Conservation (phyloP, 164 flowering plant genomes). For the Kingdonia uniflora region DNA sequence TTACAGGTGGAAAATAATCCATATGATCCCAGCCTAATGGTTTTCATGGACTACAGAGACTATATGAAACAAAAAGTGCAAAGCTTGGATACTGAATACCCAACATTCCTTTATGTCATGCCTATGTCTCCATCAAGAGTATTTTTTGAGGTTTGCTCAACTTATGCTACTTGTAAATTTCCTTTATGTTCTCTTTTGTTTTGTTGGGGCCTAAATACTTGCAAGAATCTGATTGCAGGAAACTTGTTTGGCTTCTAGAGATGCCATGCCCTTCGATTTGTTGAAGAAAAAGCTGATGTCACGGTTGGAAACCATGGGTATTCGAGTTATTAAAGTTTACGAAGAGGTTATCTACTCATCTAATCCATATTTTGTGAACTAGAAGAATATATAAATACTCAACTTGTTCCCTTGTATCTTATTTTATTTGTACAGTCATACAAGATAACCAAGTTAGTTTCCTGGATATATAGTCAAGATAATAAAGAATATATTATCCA, state of each 20-base stretch:
- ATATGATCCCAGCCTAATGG: slow-evolving; percentile 88
- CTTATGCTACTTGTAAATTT: not conserved
- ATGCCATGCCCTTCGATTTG: slow-evolving; percentile 85
- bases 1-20: slow-evolving; percentile 89
- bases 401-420: no score
- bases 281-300: slow-evolving; percentile 74
- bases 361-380: no score
- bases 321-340: slow-evolving; percentile 53
- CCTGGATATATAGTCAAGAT: no score
- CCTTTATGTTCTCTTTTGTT: not conserved
- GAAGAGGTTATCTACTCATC: slow-evolving; percentile 65
- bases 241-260: slow-evolving; percentile 90
- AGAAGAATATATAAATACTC: no score
- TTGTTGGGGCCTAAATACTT: not conserved
- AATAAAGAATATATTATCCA: no score
- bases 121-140: slow-evolving; percentile 86
- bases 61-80: slow-evolving; percentile 37
- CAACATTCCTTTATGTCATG: slow-evolving; percentile 95
- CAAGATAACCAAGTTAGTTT: no score
- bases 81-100: slow-evolving; percentile 49
- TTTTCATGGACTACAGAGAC: slow-evolving; percentile 98
- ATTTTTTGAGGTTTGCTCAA: slow-evolving; percentile 70
- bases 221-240: slow-evolving; percentile 43
- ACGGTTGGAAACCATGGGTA: slow-evolving; percentile 75
- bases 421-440: no score